Conservation (phyloP, 2,329 filamentous ascomycete species). For the Malbranchea cinnamomea region DNA sequence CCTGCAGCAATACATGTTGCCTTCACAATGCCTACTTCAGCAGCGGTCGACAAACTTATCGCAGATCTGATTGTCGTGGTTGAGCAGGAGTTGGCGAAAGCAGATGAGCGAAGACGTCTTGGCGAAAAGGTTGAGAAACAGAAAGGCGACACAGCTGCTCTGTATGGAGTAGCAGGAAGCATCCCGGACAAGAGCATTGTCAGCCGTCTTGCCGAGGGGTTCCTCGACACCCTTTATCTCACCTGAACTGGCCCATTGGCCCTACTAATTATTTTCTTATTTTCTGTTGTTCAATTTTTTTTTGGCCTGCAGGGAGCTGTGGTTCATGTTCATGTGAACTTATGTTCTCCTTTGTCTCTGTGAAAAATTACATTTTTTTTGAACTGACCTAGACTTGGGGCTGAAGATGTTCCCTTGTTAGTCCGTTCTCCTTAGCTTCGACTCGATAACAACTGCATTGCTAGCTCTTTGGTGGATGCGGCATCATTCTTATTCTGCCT, state of each 20-base stretch:
- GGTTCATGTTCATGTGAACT: not conserved
- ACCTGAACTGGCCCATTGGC: too few relatives aligned
- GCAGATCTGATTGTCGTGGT: slow-evolving; percentile 49
- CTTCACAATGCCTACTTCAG: slow-evolving; percentile 73
- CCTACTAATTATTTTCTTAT: too few relatives aligned
- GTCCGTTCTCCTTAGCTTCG: too few relatives aligned
- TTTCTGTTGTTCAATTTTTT: slow-evolving; percentile 5
- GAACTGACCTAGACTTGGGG: too few relatives aligned
- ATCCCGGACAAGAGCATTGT: slow-evolving; percentile 93
- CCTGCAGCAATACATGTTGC: slow-evolving; percentile 89
- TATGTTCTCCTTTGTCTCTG: too few relatives aligned
- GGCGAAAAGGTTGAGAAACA: slow-evolving; percentile 40
- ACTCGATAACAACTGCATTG: too few relatives aligned
- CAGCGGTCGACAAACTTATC: slow-evolving; percentile 66
- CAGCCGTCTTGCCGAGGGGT: slow-evolving; percentile 75
- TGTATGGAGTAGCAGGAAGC: slow-evolving; percentile 91
- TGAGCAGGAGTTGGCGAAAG: slow-evolving; percentile 61
- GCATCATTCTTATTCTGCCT: too few relatives aligned
- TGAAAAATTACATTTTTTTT: too few relatives aligned
- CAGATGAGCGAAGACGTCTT: slow-evolving; percentile 49
- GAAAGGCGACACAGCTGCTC: slow-evolving; percentile 58
- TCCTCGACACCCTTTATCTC: slow-evolving; percentile 73
- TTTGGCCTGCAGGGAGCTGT: not conserved
- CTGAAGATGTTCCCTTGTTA: too few relatives aligned
- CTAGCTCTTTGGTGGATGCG: too few relatives aligned